A percentile compares a stretch with the other conserved stretches of the same genome.
Conservation (phyloP, 352 stramenopile genomes). For the Phytophthora aleatoria region DNA sequence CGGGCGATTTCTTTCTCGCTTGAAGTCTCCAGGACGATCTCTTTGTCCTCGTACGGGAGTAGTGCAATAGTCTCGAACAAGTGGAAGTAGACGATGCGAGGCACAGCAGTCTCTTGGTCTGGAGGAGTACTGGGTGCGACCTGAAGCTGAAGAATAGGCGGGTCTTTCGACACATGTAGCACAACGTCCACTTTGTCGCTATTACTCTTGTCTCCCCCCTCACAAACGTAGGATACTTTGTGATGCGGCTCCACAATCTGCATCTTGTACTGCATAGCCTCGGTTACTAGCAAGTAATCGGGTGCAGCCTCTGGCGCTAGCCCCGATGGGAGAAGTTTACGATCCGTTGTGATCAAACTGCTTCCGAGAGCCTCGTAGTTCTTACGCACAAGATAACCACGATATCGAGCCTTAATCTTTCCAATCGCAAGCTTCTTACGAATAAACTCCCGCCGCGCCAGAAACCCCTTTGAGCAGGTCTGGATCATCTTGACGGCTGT, state of each 20-base stretch:
- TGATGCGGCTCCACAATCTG: slow-evolving; percentile 37
- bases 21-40: slow-evolving; percentile 31
- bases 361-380: slow-evolving; percentile 36
- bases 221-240: slow-evolving; percentile 18
- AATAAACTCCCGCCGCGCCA: slow-evolving; percentile 39
- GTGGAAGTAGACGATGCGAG: slow-evolving; percentile 39
- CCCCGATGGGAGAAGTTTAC: slow-evolving; percentile 18
- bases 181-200: slow-evolving; percentile 26
- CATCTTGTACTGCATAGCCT: slow-evolving; percentile 50
- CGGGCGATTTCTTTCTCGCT: slow-evolving; percentile 38
- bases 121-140: slow-evolving; percentile 11
- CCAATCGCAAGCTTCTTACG: slow-evolving; percentile 43
- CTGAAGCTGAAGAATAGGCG: slow-evolving; percentile 39
- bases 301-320: slow-evolving; percentile 13
- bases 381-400: slow-evolving; percentile 48
- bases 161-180: slow-evolving; percentile 41
- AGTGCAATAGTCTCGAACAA: slow-evolving; percentile 46
- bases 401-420: slow-evolving; percentile 50
- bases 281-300: slow-evolving; percentile 32
- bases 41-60: slow-evolving; percentile 40
- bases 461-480: slow-evolving; percentile 35
- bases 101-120: slow-evolving; percentile 13
- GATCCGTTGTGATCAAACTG: slow-evolving; percentile 8
- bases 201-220: slow-evolving; percentile 4
- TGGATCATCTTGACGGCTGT: slow-evolving; percentile 37